A percentile compares a stretch with the other conserved stretches of the same genome.
Evolutionary conservation across 495 filamentous ascomycete genomes (phyloP).

Genomic region (Podospora fimiseda): DNA sequence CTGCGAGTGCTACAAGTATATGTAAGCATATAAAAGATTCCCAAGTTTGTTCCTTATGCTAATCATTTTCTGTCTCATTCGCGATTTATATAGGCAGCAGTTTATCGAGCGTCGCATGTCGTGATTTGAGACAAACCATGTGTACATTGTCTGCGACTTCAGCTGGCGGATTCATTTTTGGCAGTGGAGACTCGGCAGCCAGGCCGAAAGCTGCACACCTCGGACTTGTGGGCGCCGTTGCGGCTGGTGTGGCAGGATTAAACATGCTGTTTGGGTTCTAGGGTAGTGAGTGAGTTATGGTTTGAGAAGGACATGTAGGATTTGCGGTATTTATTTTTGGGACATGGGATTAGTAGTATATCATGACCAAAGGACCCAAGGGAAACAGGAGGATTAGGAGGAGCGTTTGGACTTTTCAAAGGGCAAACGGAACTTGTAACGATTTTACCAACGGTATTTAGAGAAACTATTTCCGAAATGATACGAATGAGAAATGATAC

Average conservation of each 20-base stretch:
- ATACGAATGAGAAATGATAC: too few relatives aligned
- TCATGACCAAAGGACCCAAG: too few relatives aligned
- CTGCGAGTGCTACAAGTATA: conserved; percentile 52
- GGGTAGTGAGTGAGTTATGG: too few relatives aligned
- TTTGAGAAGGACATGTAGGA: too few relatives aligned
- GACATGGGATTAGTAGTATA: too few relatives aligned
- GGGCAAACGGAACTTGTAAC: too few relatives aligned
- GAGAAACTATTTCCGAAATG: too few relatives aligned
- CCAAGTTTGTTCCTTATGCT: too few relatives aligned
- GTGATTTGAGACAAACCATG: conserved; percentile 20
- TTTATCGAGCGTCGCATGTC: conserved; percentile 24
- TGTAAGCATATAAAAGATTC: conserved; percentile 35
- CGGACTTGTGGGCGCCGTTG: conserved; percentile 17
- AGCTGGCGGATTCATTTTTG: conserved; percentile 23
- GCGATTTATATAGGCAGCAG: conserved; percentile 20
- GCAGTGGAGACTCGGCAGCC: conserved; percentile 21
- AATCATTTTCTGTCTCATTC: background rate
- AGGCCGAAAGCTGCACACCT: conserved; percentile 20
- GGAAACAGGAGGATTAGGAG: too few relatives aligned
- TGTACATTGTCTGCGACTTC: conserved; percentile 23
- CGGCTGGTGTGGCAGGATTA: conserved; percentile 19
- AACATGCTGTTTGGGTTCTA: conserved; percentile 10
- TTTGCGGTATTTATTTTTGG: too few relatives aligned
- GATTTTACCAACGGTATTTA: too few relatives aligned
- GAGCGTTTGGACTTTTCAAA: too few relatives aligned